Evolutionary conservation across 805 yeast genomes (phyloP), one percentile per base, ranked within the genome.

Genomic region (Candida ovalis): DNA sequence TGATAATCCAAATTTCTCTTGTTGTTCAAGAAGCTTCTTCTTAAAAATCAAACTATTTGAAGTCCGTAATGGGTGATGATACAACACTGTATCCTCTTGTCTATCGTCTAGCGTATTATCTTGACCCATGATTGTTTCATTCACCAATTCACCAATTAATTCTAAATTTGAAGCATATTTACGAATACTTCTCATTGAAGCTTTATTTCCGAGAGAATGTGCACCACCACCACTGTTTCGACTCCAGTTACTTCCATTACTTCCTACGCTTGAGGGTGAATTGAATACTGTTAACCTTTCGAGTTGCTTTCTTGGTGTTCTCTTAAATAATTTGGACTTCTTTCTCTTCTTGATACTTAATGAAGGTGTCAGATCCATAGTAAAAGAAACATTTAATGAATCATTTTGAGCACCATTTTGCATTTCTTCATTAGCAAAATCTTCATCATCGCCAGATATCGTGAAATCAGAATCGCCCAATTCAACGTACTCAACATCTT

Each of bases 351-450:
- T 60, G 37, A 59, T 47, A 35, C 51, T 58, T 21, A 65, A 46
- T 4, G 61, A 55, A 5, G 66, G 66, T 9, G 59, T 54, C 27
- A 61, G 49, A 42, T 58, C 58, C 54, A 65, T 58, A 21, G 61
- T 57, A 44, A 59, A 65, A 3, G 68, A 60, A 5, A 57, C 66
- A 46, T 65, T 61, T 33, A 62, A 39, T 17, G 68, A 64, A 38
- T 53, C 57, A 36, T 55, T 53, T 3, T 40, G 33, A 2, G 43
- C 35, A 3, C 42, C 40, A 13, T 17, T 23, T 6, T 22, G 12
- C 15, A 39, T 47, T 3, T 46, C 48, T 23, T 27, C 38, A 15
- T n/a, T 13, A 13, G 9, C 23, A 9, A 12, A 5, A 10, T 33
- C 22, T 18, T 50, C 52, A 2, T 45, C 55, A 25, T 51, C 60